phyloP scores from a whole-genome alignment of 495 filamentous ascomycete species.

The Astrothelium subdiscretum region DNA sequence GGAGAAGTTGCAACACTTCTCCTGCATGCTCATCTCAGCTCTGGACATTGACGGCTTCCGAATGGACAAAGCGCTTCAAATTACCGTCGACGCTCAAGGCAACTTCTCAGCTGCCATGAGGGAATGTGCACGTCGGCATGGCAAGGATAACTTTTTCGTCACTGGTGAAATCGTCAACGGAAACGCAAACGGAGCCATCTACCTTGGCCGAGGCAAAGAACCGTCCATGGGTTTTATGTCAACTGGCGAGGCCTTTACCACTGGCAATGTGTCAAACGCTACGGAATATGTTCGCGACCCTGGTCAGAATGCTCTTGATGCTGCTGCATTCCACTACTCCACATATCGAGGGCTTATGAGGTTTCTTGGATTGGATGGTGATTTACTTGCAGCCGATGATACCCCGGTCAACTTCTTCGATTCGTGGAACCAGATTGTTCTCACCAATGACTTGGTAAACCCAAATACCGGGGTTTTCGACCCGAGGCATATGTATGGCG shows the following conservation, averaged over 20 bases:
- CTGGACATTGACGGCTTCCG: constrained; percentile 40
- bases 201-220: constrained; percentile 53
- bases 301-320: constrained; percentile 50
- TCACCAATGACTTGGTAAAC: constrained; percentile 55
- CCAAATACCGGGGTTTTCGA: constrained; percentile 56
- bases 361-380: constrained; percentile 55
- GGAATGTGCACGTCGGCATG: constrained; percentile 30
- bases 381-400: constrained; percentile 49
- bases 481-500: constrained; percentile 59
- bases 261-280: constrained; percentile 20
- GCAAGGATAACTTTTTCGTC: constrained; percentile 39
- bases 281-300: constrained; percentile 45
- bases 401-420: constrained; percentile 50
- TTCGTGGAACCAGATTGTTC: constrained; percentile 48
- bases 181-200: constrained; percentile 52
- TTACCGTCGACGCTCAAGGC: constrained; percentile 36
- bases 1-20: constrained; percentile 49
- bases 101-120: constrained; percentile 34
- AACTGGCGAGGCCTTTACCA: constrained; percentile 26
- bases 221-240: constrained; percentile 39
- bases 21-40: constrained; percentile 51
- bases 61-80: constrained; percentile 38
- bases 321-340: constrained; percentile 59
- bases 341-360: constrained; percentile 57
- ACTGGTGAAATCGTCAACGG: constrained; percentile 44